A percentile compares a stretch with the other conserved stretches of the same genome.
Evolutionary conservation across 2,329 filamentous ascomycete species (phyloP).

Genomic region (Stagonosporopsis cucurbitacearum): DNA sequence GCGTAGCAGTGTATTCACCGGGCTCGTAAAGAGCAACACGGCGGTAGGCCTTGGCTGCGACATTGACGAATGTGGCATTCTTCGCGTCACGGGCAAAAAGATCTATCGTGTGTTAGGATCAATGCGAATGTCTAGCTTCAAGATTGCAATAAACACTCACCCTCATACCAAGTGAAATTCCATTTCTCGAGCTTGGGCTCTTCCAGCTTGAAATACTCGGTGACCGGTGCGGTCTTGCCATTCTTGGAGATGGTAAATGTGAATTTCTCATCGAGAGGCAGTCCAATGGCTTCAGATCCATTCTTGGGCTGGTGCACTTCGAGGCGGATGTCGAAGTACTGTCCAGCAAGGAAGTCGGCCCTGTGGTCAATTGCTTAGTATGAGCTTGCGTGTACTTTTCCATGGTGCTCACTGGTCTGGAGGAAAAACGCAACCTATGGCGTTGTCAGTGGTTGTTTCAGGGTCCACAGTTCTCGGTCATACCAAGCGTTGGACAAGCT

Average conservation of each 20-base stretch:
- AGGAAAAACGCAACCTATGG: constrained; percentile 59
- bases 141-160: constrained; percentile 38
- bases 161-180: constrained; percentile 86
- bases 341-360: constrained; percentile 82
- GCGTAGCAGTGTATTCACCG: constrained; percentile 76
- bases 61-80: constrained; percentile 76
- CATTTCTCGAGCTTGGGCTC: constrained; percentile 80
- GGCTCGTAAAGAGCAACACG: constrained; percentile 78
- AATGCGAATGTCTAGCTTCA: neutral
- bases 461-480: constrained; percentile 8
- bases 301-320: constrained; percentile 84
- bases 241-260: constrained; percentile 74
- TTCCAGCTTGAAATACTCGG: constrained; percentile 71
- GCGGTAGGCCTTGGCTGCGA: constrained; percentile 79
- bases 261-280: constrained; percentile 76
- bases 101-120: constrained; percentile 52
- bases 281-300: constrained; percentile 76
- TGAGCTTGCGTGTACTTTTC: constrained; percentile 10
- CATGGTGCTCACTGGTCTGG: constrained; percentile 59
- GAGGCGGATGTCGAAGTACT: constrained; percentile 83
- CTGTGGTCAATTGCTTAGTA: constrained; percentile 38
- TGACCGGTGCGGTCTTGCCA: constrained; percentile 62
- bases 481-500: constrained; percentile 62
- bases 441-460: constrained; percentile 22
- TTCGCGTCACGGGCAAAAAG: constrained; percentile 76